These are phyloP conservation scores for Cytospora mali DNA, from an alignment of 2,329 filamentous ascomycete species.

Conservation along the genomic window DNA sequence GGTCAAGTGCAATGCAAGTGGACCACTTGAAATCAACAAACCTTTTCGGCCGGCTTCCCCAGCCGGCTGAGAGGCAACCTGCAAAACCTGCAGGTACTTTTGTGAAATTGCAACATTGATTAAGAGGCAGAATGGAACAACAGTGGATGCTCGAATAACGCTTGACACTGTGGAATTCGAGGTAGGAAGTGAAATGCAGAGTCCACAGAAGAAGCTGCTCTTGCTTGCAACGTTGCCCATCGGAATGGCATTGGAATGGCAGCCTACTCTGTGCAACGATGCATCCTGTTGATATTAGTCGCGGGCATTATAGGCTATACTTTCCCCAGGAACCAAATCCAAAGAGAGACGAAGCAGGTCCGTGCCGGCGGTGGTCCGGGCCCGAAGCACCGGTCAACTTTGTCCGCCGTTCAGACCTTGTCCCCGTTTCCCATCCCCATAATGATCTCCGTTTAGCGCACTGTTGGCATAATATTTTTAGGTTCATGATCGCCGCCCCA, in stretches of 20 bases:
- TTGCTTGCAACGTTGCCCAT: too few relatives aligned
- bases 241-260: too few relatives aligned
- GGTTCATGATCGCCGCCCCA: slow-evolving; percentile 16
- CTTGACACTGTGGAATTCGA: too few relatives aligned
- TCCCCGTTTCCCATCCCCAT: slow-evolving; percentile 5
- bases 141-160: too few relatives aligned
- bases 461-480: slow-evolving; percentile 5
- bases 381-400: not conserved
- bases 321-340: not conserved
- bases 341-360: not conserved
- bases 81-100: too few relatives aligned
- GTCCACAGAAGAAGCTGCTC: too few relatives aligned
- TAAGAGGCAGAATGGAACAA: too few relatives aligned
- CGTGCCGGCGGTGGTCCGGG: not conserved
- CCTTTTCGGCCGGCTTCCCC: too few relatives aligned
- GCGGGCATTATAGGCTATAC: slow-evolving; percentile 1
- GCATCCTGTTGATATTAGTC: not conserved
- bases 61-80: too few relatives aligned
- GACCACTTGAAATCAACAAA: slow-evolving; percentile 1
- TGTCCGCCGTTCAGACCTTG: not conserved
- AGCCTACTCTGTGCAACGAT: too few relatives aligned
- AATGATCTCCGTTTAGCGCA: slow-evolving; percentile 15
- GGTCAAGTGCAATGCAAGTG: slow-evolving; percentile 8
- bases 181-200: too few relatives aligned
- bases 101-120: too few relatives aligned